Base-by-base conservation (phyloP, 2,329 filamentous ascomycete genomes). In the Colletotrichum karsti region DNA sequence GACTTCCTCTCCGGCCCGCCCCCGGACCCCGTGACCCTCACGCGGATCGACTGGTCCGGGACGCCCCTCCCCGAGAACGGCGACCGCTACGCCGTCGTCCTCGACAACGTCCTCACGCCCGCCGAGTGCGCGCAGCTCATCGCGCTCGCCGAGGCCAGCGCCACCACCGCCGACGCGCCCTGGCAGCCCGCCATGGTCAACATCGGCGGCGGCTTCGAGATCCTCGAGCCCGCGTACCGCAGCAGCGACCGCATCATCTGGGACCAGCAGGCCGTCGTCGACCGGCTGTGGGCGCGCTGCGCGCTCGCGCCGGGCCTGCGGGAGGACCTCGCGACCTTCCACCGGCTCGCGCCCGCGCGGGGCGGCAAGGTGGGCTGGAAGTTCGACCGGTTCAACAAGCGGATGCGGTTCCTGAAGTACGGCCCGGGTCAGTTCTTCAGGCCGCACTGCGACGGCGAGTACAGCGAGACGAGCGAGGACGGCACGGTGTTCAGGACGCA, bases 171-270 rank as follows among this genome's bases (percentile, higher is more conserved):
- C 7, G 66, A 79, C 73, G 67, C 71, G 6, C 77, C 81, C 1
- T 95, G 93, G 93, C 82, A 85, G 55, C 87, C 88, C 2, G 93
- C 93, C 0, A 84, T 93, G 77, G 84, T 95, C 64, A 92, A 92
- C 74, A 77, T 88, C 24, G 92, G 92, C 5, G 77, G 77, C 5
- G 91, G 92, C 3, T 81, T 76, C 63, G 90, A 95, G 78, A 78
- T 83, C 3, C 77, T 90, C 44, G 79, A 84, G 4, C 81, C 85
- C 1, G 84, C 88, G 8, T 88, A 88, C 54, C 85, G 93, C 15
- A 90, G 92, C 69, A 91, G 91, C 73, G 91, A 91, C n/a, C 86
- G 93, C 3, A 93, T 95, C 70, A 91, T 96, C 72, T 93, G 90
- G 87, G 92, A 96, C 74, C 79, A 86, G 13, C 81, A 84, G 54